Conservation (phyloP, 2,329 filamentous ascomycete species). For the Calonectria leucothoes region DNA sequence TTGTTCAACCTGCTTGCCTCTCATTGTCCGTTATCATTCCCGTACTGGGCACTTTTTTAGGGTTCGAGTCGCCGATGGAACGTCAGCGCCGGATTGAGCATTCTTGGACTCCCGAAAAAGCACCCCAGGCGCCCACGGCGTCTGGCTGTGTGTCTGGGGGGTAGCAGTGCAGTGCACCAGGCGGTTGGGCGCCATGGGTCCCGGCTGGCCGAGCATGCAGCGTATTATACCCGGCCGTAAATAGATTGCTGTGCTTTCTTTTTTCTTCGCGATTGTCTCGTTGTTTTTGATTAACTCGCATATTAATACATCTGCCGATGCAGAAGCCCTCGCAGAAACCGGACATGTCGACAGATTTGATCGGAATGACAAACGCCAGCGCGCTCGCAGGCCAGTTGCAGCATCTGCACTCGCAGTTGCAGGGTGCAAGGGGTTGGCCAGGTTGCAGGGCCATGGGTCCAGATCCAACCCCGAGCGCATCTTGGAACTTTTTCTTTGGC, state of each 20-base stretch:
- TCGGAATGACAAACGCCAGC: conserved; percentile 2
- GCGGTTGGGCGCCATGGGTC: conserved; percentile 10
- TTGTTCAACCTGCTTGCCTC: conserved; percentile 1
- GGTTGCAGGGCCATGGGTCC: conserved; percentile 4
- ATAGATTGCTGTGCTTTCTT: neutral
- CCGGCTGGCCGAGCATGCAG: conserved; percentile 15
- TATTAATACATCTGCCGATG: neutral
- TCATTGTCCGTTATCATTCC: conserved; percentile 1
- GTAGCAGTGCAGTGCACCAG: neutral
- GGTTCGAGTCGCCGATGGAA: conserved; percentile 9
- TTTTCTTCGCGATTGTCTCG: neutral
- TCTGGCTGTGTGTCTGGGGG: neutral
- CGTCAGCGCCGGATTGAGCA: conserved; percentile 13
- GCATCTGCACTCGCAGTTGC: conserved; percentile 8
- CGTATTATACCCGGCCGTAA: neutral
- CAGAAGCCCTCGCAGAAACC: conserved; percentile 1
- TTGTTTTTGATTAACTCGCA: conserved; percentile 5
- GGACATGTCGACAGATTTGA: conserved; percentile 6
- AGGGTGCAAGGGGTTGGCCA: conserved; percentile 8
- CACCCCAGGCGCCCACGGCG: neutral
- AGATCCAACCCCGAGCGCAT: neutral
- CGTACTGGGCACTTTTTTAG: neutral
- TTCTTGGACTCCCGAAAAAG: neutral
- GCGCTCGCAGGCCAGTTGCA: conserved; percentile 7
- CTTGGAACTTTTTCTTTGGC: neutral